These are phyloP conservation scores for Teunomyces pallodes DNA, from an alignment of 805 yeast species.

Conservation along the genomic window DNA sequence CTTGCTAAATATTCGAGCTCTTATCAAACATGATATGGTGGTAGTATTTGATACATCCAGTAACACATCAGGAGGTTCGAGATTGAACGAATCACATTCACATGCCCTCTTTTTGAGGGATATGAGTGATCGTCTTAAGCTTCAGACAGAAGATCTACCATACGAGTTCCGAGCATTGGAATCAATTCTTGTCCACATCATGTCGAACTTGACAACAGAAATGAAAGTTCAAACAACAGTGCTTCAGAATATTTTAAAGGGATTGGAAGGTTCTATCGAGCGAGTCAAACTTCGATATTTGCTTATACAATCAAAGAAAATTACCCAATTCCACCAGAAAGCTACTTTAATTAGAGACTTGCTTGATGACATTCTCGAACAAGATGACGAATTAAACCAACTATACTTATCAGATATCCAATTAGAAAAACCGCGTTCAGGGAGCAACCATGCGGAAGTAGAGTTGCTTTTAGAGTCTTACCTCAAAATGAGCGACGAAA, in stretches of 20 bases:
- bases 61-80: conserved; percentile 20
- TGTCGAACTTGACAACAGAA: conserved; percentile 77
- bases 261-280: conserved; percentile 80
- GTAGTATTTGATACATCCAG: conserved; percentile 41
- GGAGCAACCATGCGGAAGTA: conserved; percentile 77
- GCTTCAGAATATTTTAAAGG: conserved; percentile 67
- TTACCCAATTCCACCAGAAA: conserved; percentile 81
- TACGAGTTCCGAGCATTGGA: conserved; percentile 92
- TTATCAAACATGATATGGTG: conserved; percentile 51
- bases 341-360: conserved; percentile 78
- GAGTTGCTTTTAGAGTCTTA: conserved; percentile 90
- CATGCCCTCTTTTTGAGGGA: conserved; percentile 43
- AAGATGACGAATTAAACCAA: conserved; percentile 82
- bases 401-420: conserved; percentile 69
- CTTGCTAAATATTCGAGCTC: conserved; percentile 49
- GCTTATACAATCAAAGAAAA: conserved; percentile 79
- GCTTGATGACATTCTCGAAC: conserved; percentile 79
- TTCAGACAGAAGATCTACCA: conserved; percentile 48
- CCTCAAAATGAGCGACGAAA: conserved; percentile 87
- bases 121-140: conserved; percentile 36
- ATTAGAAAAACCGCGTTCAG: conserved; percentile 43
- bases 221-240: conserved; percentile 81
- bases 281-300: conserved; percentile 73
- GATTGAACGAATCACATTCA: conserved; percentile 46
- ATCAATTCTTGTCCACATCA: conserved; percentile 76